Base-by-base conservation (phyloP, 2,329 filamentous ascomycete species). In the Orbilia quercus region DNA sequence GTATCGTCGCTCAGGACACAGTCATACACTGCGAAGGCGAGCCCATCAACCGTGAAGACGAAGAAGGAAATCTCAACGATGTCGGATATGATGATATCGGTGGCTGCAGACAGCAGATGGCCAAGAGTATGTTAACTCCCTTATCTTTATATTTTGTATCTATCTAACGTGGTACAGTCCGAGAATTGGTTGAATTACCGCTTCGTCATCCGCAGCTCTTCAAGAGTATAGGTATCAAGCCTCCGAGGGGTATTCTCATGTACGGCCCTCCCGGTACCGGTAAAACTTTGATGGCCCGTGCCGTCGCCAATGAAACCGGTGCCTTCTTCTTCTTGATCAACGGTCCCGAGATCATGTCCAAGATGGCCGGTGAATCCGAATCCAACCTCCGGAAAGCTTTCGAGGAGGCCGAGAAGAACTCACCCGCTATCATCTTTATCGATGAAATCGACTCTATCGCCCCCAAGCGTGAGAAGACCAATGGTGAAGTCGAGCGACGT, bases 201-300 rank as follows among this genome's bases (percentile, higher is more conserved):
- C 87, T 99, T 75, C 90, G 95, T 80, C 95, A 99, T 83, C 95
- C 95, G 74, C 95, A 98, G 82, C 90, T 99, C 55, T 99, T 99
- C 90, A 99, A 98, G 87, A 98, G 94, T 42, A 98, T 99, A 80
- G 95, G 95, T 88, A 97, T 99, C 85, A 99, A 99, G 88, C 95
- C 95, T 64, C 95, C 95, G 48, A 92, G 95, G 80, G 95, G 95
- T 88, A 96, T 98, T 80, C 87, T 99, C 80, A 92, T 99, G 63
- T 94, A 91, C 82, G 95, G 95, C 76, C 95, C 95, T 79, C 95
- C 95, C 9, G 95, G 95, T 91, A 98, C 95, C 76, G 95, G 95
- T 90, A 99, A 99, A 87, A 99, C 95, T 38, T 85, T 99, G 78
- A 98, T 98, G 95, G 95, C 95, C 80, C 91, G 95, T 82, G 95